Base-by-base conservation (phyloP, 2,329 filamentous ascomycete species). In the Sclerotinia trifoliorum region DNA sequence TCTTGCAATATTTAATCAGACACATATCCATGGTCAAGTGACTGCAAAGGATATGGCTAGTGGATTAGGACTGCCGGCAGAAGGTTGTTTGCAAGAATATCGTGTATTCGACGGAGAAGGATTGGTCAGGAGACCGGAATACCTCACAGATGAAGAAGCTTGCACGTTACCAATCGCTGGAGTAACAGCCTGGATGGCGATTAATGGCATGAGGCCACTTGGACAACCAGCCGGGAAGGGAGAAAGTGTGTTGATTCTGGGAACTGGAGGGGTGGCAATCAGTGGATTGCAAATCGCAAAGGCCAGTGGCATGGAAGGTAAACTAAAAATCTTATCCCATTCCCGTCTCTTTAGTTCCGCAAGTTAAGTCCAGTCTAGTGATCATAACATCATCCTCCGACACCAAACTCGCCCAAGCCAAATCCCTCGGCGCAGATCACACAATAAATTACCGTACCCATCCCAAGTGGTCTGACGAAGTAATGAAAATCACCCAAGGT, bases 31-130 rank as follows among this genome's bases (percentile, higher is more conserved):
- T 11, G 75, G 74, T 19, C 73, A 74, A 49, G 49, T 75, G 10
- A 72, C 72, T 39, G 72, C 61, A 6, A 66, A 64, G 35, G 56
- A 75, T 70, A 75, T 4, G 81, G 83, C 72, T 79, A 82, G 70
- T 79, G 87, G 88, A 0, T 79, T 91, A 17, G 89, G 90, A 5
- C 79, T 88, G 7, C 89, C 89, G 88, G 6, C 87, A 3, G 89
- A 88, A 0, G 88, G 88, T 39, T 83, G 86, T 1, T 76, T 90
- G 69, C 81, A 83, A 17, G 81, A 87, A 72, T 86, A 89, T 74
- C 83, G 86, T 57, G 83, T 87, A 13, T 42, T 89, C 90, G 74
- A 80, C 83, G 0, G 83, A 81, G 7, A 78, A 80, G 83, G 83
- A 1, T 78, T 90, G 42, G 84, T 90, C 17, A 81, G 78, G 52